Evolutionary conservation across 805 yeast species (phyloP).

Genomic region (Sugiyamaella qingdaonensis): DNA sequence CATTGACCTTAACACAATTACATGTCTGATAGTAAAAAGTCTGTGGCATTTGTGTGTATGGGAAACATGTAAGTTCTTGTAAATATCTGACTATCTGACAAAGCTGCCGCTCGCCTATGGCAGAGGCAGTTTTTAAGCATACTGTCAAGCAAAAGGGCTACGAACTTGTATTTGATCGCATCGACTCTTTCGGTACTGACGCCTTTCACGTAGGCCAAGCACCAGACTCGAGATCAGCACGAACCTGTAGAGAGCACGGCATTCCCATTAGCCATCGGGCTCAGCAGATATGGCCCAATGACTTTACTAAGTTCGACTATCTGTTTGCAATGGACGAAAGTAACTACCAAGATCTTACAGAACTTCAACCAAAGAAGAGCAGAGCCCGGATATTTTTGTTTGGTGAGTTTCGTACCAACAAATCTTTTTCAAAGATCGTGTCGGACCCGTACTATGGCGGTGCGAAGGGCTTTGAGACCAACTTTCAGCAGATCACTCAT

Average conservation of each 20-base stretch:
- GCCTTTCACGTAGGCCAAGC: slow-evolving; percentile 77
- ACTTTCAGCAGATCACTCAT: slow-evolving; percentile 68
- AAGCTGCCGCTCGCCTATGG: slow-evolving; percentile 96
- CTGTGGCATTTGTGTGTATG: slow-evolving; percentile 83
- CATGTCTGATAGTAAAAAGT: slow-evolving; percentile 6
- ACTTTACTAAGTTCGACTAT: slow-evolving; percentile 51
- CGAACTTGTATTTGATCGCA: slow-evolving; percentile 41
- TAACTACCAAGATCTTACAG: slow-evolving; percentile 42
- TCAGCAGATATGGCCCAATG: slow-evolving; percentile 74
- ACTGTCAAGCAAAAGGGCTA: slow-evolving; percentile 51
- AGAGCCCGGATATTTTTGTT: slow-evolving; percentile 43
- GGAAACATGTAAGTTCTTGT: slow-evolving; percentile 69
- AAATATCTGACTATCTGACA: neutral
- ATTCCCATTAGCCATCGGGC: slow-evolving; percentile 74
- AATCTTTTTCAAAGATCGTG: slow-evolving; percentile 51
- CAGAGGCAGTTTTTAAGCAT: slow-evolving; percentile 83
- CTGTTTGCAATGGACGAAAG: slow-evolving; percentile 54
- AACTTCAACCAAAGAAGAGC: slow-evolving; percentile 39
- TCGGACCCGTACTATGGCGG: slow-evolving; percentile 96
- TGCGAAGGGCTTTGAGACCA: slow-evolving; percentile 70
- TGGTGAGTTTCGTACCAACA: slow-evolving; percentile 72
- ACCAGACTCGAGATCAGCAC: slow-evolving; percentile 73
- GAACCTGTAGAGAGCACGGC: slow-evolving; percentile 63
- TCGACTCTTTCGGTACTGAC: slow-evolving; percentile 88
- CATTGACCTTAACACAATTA: no score